phyloP scores from a whole-genome alignment of 2,329 filamentous ascomycete genomes.

The Monascus ruber region DNA sequence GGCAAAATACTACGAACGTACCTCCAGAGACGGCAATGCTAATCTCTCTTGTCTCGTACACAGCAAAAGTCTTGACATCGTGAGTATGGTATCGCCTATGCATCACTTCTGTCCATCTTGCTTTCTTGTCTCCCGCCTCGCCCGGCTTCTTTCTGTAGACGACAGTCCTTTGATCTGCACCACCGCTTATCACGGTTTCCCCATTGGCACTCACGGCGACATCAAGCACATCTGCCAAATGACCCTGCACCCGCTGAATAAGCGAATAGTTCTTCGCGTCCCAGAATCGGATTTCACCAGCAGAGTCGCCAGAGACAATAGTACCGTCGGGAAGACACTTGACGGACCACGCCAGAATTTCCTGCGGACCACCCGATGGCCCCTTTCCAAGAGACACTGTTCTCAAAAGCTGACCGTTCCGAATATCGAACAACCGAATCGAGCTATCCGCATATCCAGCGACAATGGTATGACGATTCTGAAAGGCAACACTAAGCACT shows the following conservation, averaged over 20 bases:
- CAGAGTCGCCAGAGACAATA: slow-evolving; percentile 89
- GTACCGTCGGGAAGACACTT: slow-evolving; percentile 78
- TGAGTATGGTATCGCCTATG: slow-evolving; percentile 82
- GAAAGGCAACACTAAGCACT: slow-evolving; percentile 84
- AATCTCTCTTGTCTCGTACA: slow-evolving; percentile 71
- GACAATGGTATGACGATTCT: slow-evolving; percentile 68
- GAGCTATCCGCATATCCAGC: slow-evolving; percentile 93
- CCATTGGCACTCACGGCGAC: slow-evolving; percentile 75
- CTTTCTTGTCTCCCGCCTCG: slow-evolving; percentile 41
- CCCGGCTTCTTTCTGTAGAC: slow-evolving; percentile 56
- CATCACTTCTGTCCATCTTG: slow-evolving; percentile 73
- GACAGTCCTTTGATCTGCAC: slow-evolving; percentile 80
- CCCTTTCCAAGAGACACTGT: slow-evolving; percentile 80
- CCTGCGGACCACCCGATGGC: slow-evolving; percentile 62
- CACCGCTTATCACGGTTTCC: slow-evolving; percentile 71
- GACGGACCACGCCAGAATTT: slow-evolving; percentile 86
- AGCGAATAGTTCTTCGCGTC: slow-evolving; percentile 86
- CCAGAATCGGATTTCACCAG: slow-evolving; percentile 87
- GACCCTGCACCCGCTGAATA: slow-evolving; percentile 71
- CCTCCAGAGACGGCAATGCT: slow-evolving; percentile 89
- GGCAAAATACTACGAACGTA: slow-evolving; percentile 29
- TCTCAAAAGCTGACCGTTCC: slow-evolving; percentile 62
- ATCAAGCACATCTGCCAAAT: slow-evolving; percentile 82
- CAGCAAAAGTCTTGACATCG: slow-evolving; percentile 88
- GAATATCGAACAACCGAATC: slow-evolving; percentile 82